Evolutionary conservation across 73 alveolate genomes (phyloP).

Genomic region (Paramecium sonneborni): DNA sequence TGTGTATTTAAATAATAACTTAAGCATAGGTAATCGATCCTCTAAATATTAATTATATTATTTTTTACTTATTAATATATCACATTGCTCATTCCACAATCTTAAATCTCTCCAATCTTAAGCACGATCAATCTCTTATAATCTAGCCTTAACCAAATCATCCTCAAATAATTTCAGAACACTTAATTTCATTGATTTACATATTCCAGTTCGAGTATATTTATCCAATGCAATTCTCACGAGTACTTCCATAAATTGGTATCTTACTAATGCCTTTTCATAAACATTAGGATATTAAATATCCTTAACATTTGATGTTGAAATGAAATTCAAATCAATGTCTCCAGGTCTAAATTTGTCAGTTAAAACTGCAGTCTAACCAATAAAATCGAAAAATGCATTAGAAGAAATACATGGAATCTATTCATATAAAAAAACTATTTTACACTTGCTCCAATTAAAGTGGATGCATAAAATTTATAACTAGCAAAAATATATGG

Average conservation of each 20-base stretch:
- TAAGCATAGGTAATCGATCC: conserved; percentile 44
- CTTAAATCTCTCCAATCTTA: conserved; percentile 61
- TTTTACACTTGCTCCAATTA: conserved; percentile 24
- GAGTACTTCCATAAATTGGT: conserved; percentile 71
- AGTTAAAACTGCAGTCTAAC: conserved; percentile 45
- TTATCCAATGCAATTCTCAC: conserved; percentile 74
- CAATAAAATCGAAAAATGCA: conserved; percentile 60
- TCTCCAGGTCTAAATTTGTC: conserved; percentile 62
- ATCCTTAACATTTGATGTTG: conserved; percentile 49
- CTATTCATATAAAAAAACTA: not conserved
- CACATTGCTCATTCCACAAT: conserved; percentile 67
- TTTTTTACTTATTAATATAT: conserved; percentile 26
- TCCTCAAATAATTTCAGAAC: not conserved
- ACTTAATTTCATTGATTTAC: conserved; percentile 25
- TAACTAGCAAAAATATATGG: conserved; percentile 25
- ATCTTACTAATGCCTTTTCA: conserved; percentile 69
- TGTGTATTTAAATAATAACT: conserved; percentile 30
- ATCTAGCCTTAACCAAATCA: not conserved
- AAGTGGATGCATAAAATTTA: conserved; percentile 37
- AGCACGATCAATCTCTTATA: conserved; percentile 20
- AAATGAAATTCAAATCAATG: conserved; percentile 63
- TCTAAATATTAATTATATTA: not conserved
- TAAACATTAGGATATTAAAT: conserved; percentile 45
- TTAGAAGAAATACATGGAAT: conserved; percentile 54
- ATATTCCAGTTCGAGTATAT: conserved; percentile 56